These are phyloP conservation scores for Bassia scoparia DNA, from an alignment of 148 eudicot species.

Conservation along the genomic window DNA sequence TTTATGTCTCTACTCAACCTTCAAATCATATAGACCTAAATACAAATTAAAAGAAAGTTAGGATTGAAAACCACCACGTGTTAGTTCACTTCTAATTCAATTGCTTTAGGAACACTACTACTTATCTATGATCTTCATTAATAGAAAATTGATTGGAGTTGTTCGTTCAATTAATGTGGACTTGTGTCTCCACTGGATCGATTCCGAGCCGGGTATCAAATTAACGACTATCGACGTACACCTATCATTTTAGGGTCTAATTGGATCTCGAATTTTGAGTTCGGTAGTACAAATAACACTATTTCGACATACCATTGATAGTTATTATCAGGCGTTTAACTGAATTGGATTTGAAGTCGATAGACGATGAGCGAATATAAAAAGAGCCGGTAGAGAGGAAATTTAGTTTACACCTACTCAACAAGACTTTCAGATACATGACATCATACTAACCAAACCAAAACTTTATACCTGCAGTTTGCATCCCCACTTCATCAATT, in stretches of 20 bases:
- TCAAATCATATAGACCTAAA: background rate
- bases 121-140: background rate
- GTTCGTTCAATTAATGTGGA: background rate
- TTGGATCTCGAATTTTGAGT: too few species aligned
- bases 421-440: conserved; percentile 16
- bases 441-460: conserved; percentile 27
- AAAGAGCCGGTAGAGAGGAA: background rate
- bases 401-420: conserved; percentile 14
- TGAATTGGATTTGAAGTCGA: too few species aligned
- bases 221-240: too few species aligned
- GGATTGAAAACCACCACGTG: conserved; percentile 11
- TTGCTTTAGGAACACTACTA: background rate
- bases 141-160: too few species aligned
- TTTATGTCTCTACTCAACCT: background rate
- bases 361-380: background rate
- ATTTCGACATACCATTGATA: too few species aligned
- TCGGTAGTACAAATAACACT: too few species aligned
- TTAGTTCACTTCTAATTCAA: conserved; percentile 8
- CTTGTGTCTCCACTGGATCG: too few species aligned
- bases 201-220: too few species aligned
- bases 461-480: conserved; percentile 17
- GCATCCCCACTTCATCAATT: conserved; percentile 21
- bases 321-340: too few species aligned
- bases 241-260: too few species aligned
- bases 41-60: conserved; percentile 8